Conservation (phyloP, 768 basidiomycete genomes). For the Boletus insuetus region DNA sequence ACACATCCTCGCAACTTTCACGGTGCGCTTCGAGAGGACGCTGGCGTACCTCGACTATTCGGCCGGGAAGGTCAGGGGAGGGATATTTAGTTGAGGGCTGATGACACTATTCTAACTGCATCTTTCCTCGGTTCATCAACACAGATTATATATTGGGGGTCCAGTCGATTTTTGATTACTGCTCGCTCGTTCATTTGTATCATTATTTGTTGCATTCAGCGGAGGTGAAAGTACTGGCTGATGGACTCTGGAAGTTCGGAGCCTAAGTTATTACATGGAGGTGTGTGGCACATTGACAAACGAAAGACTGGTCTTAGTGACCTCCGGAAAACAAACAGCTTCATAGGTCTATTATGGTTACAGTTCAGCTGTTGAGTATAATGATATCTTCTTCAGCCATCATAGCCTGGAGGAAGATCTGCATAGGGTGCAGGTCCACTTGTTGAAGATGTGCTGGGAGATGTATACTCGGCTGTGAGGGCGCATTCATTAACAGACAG, state of each 20-base stretch:
- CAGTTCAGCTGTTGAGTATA: not conserved
- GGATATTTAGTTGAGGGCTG: constrained; percentile 18
- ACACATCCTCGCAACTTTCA: constrained; percentile 8
- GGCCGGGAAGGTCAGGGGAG: constrained; percentile 25
- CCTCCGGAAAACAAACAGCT: not conserved
- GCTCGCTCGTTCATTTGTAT: constrained; percentile 11
- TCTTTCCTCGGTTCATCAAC: not conserved
- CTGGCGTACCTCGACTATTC: constrained; percentile 22
- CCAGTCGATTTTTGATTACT: not conserved
- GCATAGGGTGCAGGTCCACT: constrained; percentile 14
- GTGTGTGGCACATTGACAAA: too few species aligned
- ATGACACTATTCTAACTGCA: not conserved
- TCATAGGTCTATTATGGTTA: not conserved
- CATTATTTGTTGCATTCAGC: constrained; percentile 3
- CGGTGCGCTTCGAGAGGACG: constrained; percentile 16
- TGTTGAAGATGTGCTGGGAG: constrained; percentile 18
- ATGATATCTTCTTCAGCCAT: constrained; percentile 13
- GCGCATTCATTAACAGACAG: not conserved
- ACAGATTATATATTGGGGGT: constrained; percentile 3
- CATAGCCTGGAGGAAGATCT: constrained; percentile 32
- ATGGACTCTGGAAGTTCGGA: too few species aligned
- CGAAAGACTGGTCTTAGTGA: too few species aligned
- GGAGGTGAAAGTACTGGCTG: not conserved
- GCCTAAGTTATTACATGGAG: too few species aligned
- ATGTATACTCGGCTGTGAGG: constrained; percentile 29